Percentiles rank a stretch among this genome's conserved stretches.
phyloP scores from a whole-genome alignment of 179 eudicot species.

The Spergularia azorica region DNA sequence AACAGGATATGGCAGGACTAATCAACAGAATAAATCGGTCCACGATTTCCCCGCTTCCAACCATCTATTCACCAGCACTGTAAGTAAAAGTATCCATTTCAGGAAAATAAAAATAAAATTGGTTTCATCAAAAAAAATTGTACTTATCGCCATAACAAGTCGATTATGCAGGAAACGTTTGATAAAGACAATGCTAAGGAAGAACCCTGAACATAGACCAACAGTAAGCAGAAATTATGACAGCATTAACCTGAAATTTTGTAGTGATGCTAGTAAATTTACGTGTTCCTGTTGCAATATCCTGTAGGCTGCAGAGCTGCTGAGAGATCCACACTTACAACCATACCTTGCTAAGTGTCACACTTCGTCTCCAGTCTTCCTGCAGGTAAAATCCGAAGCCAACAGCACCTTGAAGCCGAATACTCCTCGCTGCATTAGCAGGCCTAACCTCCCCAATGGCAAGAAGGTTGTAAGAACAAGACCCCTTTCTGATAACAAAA shows the following conservation, averaged over 20 bases:
- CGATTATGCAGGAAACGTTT: slow-evolving; percentile 66
- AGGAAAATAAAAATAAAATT: no score
- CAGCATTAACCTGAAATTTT: not conserved
- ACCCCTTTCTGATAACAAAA: slow-evolving; percentile 28
- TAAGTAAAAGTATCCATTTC: slow-evolving; percentile 34
- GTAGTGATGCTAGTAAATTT: not conserved
- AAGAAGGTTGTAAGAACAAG: slow-evolving; percentile 29
- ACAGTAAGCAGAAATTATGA: slow-evolving; percentile 53
- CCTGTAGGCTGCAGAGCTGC: slow-evolving; percentile 78
- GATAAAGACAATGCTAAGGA: slow-evolving; percentile 88
- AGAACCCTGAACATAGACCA: slow-evolving; percentile 91
- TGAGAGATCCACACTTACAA: slow-evolving; percentile 83
- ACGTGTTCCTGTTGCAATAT: not conserved
- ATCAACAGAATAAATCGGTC: slow-evolving; percentile 79
- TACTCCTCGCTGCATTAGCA: slow-evolving; percentile 25
- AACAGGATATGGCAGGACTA: slow-evolving; percentile 81
- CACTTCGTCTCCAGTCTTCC: slow-evolving; percentile 62
- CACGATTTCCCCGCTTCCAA: slow-evolving; percentile 83
- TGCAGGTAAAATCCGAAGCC: slow-evolving; percentile 63
- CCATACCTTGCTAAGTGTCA: slow-evolving; percentile 71
- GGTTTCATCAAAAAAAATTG: no score
- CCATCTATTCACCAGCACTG: slow-evolving; percentile 65
- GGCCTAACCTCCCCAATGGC: slow-evolving; percentile 30
- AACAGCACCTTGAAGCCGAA: slow-evolving; percentile 35
- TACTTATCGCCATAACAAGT: no score